Base-by-base conservation (phyloP, 2,329 filamentous ascomycete species). In the Didymella pomorum region DNA sequence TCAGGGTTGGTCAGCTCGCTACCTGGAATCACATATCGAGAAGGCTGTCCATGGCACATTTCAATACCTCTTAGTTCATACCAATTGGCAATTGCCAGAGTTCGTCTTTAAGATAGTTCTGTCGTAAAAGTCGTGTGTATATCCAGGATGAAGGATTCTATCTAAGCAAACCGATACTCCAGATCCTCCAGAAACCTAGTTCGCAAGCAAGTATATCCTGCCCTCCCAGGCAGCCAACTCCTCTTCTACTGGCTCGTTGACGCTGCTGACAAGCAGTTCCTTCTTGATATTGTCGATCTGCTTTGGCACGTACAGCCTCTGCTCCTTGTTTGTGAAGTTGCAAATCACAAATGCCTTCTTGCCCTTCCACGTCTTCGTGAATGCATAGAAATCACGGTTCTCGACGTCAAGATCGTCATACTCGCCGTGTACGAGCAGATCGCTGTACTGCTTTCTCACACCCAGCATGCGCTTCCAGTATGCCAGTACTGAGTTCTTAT, bases 351-450 rank as follows among this genome's bases (percentile, higher is more conserved):
- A 48, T 21, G 69, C 75, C 49, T 60, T 71, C 55, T 70, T 64
- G 2, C 64, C 66, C 18, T 61, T 50, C 72, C 68, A 74, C 16
- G 65, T 71, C 65, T 76, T 75, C n/a, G 51, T 65, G 37, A 72
- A 82, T 11, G 76, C 68, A 57, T 91, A 92, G 69, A 91, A 80
- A 58, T 78, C 66, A 68, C 86, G 84, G 75, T 78, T 63, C n/a
- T 81, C 79, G 18, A 79, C 69, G 47, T 84, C 83, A 33, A 84
- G 74, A 9, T 83, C 71, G 44, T 83, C 75, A 70, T 86, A 90
- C 20, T 80, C 76, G 6, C 88, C 88, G 64, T 89, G 84, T 1
- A 89, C 82, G 56, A 91, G 85, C 9, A 87, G 71, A 42, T 86
- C 82, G 16, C 80, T 80, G 67, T 87, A 79, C 61, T 82, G 73